phyloP scores from a whole-genome alignment of 768 basidiomycete species.

The Hygrophorus russula region DNA sequence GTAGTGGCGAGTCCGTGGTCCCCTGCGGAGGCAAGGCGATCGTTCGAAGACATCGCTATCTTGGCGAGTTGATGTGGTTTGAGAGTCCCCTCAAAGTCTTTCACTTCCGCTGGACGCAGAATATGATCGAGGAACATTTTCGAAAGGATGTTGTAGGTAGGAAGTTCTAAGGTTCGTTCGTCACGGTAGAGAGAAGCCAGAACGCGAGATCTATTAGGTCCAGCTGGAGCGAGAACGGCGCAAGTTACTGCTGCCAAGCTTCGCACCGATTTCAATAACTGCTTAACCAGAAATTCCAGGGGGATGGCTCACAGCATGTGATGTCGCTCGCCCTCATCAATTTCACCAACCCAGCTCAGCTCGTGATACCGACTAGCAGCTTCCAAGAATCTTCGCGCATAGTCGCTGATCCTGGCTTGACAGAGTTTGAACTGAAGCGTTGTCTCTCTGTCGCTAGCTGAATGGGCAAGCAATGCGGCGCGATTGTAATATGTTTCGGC shows the following conservation, averaged over 20 bases:
- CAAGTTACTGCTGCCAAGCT: slow-evolving; percentile 91
- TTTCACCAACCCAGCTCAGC: slow-evolving; percentile 79
- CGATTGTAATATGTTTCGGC: slow-evolving; percentile 99
- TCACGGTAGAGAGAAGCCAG: slow-evolving; percentile 91
- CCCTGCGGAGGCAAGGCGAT: slow-evolving; percentile 59
- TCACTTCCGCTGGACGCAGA: slow-evolving; percentile 79
- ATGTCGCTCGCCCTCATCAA: slow-evolving; percentile 87
- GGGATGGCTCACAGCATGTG: slow-evolving; percentile 68
- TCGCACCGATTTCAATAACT: slow-evolving; percentile 4
- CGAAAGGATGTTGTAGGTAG: slow-evolving; percentile 80
- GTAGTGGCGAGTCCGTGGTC: slow-evolving; percentile 38
- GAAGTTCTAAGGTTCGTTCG: slow-evolving; percentile 73
- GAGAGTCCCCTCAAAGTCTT: slow-evolving; percentile 79
- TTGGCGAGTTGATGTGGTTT: slow-evolving; percentile 93
- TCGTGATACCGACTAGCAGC: slow-evolving; percentile 93
- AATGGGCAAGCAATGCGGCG: slow-evolving; percentile 81
- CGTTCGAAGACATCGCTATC: slow-evolving; percentile 75
- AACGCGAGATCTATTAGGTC: slow-evolving; percentile 89
- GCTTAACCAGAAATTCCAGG: slow-evolving; percentile 2
- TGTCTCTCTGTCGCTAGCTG: slow-evolving; percentile 67
- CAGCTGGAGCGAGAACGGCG: slow-evolving; percentile 93
- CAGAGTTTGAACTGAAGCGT: slow-evolving; percentile 82
- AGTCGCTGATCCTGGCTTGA: slow-evolving; percentile 92
- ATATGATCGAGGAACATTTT: slow-evolving; percentile 99
- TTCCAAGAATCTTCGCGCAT: slow-evolving; percentile 84